Percentiles rank a stretch among this genome's conserved stretches.
These are phyloP conservation scores for Agrocybe pediades DNA, from an alignment of 768 basidiomycete genomes.

Conservation along the genomic window DNA sequence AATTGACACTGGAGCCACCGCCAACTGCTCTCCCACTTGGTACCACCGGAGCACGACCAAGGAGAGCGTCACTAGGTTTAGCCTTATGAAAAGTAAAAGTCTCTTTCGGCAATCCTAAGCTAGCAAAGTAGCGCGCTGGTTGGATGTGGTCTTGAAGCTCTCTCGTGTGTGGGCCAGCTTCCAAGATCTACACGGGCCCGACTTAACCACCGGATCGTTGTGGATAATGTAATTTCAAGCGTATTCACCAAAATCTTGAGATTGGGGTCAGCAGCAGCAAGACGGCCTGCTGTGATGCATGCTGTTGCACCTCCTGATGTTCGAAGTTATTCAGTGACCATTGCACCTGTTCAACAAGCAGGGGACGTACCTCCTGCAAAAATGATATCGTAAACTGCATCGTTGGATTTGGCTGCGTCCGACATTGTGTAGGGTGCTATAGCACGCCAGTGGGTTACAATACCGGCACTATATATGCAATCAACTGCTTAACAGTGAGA, in stretches of 20 bases:
- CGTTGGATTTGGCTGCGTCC: not conserved
- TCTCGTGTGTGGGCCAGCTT: constrained; percentile 55
- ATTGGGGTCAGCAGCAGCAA: constrained; percentile 51
- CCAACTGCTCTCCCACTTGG: constrained; percentile 54
- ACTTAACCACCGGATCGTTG: not conserved
- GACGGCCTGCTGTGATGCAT: constrained; percentile 56
- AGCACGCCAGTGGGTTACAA: too few species aligned
- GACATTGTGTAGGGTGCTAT: not conserved
- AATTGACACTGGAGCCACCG: constrained; percentile 66
- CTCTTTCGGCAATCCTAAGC: constrained; percentile 36
- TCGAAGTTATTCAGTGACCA: not conserved
- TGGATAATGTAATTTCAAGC: too few species aligned
- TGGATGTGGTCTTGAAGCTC: constrained; percentile 50
- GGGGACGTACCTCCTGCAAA: constrained; percentile 53
- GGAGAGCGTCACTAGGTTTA: constrained; percentile 42
- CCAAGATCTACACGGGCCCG: constrained; percentile 41
- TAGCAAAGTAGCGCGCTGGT: constrained; percentile 49
- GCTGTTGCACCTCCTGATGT: constrained; percentile 50
- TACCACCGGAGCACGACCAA: constrained; percentile 45
- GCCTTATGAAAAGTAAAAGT: constrained; percentile 47
- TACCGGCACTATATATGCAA: too few species aligned
- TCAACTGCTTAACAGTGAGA: too few species aligned
- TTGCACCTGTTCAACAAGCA: not conserved
- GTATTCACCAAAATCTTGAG: constrained; percentile 52
- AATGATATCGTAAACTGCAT: constrained; percentile 43